Evolutionary conservation across 176 grass and related monocot species (phyloP), one percentile per base, ranked within the genome.

Genomic region (Raddia guianensis): DNA sequence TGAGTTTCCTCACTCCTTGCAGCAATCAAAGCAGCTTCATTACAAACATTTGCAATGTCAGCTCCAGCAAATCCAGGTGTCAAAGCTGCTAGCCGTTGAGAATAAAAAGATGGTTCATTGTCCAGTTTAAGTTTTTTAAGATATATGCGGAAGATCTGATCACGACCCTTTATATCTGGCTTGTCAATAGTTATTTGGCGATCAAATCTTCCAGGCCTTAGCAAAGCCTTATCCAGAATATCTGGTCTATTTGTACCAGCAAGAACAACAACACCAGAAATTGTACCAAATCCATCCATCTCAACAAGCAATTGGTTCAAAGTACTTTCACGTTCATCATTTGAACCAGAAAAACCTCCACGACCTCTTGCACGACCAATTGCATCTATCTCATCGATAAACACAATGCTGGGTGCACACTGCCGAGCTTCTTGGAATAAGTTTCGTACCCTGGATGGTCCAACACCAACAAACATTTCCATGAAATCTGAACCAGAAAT

Each of bases 41-140:
- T 99, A 83, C 92, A 95, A 50, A 99, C 86, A 80, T 99, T 99
- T 14, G 96, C 96, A 91, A 99, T 95, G 73, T 99, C 96, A 75
- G 92, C 96, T 85, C 96, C 96, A 80, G 92, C 90, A 90, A 99
- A 99, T n/a, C 96, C 96, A 79, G 92, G 96, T 18, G 96, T 95
- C 53, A 99, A 87, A 73, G 92, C 96, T 61, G 95, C 95, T 66
- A 99, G 79, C 79, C 92, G 93, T 85, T 95, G 90, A 0, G 96
- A 95, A 84, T 93, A 99, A 85, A 91, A 99, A 9, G 81, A 87
- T 68, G 95, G 95, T 5, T 88, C 86, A 75, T 93, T 87, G 72
- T 98, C 90, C 57, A 98, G 63, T 80, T 98, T 98, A 85, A 95
- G 88, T 55, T 98, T 98, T 77, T 94, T 81, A 80, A 98, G 89